These are phyloP conservation scores for Neurospora sp. DNA, from an alignment of 495 filamentous ascomycete genomes.

Conservation along the genomic window DNA sequence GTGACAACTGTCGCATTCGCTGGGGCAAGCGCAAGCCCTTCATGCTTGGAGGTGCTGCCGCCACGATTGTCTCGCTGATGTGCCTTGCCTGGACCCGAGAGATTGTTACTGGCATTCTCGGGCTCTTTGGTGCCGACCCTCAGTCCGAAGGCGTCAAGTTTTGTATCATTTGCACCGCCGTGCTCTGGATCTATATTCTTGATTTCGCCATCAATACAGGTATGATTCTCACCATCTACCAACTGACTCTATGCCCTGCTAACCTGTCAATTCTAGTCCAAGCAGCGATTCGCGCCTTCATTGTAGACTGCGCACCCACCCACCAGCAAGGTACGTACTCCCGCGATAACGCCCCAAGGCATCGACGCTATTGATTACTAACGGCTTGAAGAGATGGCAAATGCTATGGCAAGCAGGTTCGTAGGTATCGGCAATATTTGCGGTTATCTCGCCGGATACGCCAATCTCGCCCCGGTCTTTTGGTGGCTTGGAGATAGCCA, in stretches of 20 bases:
- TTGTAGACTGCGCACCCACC: conserved; percentile 78
- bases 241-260: background rate
- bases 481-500: conserved; percentile 75
- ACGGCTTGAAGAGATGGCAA: conserved; percentile 51
- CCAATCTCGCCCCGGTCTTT: conserved; percentile 58
- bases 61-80: conserved; percentile 65
- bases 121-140: conserved; percentile 59
- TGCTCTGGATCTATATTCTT: conserved; percentile 73
- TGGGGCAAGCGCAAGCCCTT: conserved; percentile 87
- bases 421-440: conserved; percentile 78
- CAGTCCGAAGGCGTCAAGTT: conserved; percentile 50
- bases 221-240: conserved; percentile 24
- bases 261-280: conserved; percentile 46
- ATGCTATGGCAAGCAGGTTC: conserved; percentile 76
- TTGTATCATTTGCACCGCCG: conserved; percentile 58
- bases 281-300: conserved; percentile 79
- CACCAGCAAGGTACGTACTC: conserved; percentile 62
- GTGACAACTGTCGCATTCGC: conserved; percentile 68
- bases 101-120: conserved; percentile 57
- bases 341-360: background rate
- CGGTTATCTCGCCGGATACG: conserved; percentile 73
- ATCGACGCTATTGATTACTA: conserved; percentile 4
- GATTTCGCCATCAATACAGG: conserved; percentile 92
- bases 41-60: conserved; percentile 64
- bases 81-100: conserved; percentile 75